A percentile compares a stretch with the other conserved stretches of the same genome.
Conservation (phyloP, 176 grass and related monocot species). For the Eleusine coracana region DNA sequence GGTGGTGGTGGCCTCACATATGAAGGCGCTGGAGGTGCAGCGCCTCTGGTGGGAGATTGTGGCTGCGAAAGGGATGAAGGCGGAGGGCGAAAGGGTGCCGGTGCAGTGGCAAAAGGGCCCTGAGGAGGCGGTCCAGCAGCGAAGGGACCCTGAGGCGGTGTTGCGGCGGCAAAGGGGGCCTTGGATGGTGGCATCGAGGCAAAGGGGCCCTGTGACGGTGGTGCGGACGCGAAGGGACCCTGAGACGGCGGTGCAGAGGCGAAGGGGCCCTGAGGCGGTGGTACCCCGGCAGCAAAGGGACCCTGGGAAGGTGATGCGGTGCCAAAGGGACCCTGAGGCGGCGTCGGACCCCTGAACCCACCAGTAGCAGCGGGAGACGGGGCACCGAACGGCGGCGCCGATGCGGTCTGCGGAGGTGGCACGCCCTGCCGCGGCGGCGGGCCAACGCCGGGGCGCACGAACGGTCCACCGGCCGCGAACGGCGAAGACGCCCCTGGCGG, state of each 20-base stretch:
- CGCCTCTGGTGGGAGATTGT: slow-evolving; percentile 28
- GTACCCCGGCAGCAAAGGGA: background rate
- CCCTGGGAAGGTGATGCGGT: slow-evolving; percentile 9
- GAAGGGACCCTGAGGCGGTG: slow-evolving; percentile 5
- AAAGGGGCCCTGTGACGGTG: background rate
- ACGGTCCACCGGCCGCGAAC: slow-evolving; percentile 33
- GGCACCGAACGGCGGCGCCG: slow-evolving; percentile 18
- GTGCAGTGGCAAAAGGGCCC: slow-evolving; percentile 7
- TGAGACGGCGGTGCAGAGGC: slow-evolving; percentile 3
- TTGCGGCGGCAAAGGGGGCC: background rate
- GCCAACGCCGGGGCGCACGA: background rate
- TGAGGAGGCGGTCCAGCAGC: background rate
- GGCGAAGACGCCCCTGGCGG: slow-evolving; percentile 25
- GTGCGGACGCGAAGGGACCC: background rate
- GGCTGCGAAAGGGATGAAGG: slow-evolving; percentile 33
- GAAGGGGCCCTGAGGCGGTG: slow-evolving; percentile 8
- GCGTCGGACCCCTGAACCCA: slow-evolving; percentile 41
- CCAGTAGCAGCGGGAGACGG: slow-evolving; percentile 29
- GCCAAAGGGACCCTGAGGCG: slow-evolving; percentile 26
- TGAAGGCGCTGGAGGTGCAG: slow-evolving; percentile 16
- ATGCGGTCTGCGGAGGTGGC: slow-evolving; percentile 26
- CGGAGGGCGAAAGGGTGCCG: slow-evolving; percentile 41
- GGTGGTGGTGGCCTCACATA: slow-evolving; percentile 41
- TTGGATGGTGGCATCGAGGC: background rate
- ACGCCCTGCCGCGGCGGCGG: slow-evolving; percentile 23